These are phyloP conservation scores for Russula vinacea DNA, from an alignment of 768 basidiomycete species.

Conservation along the genomic window DNA sequence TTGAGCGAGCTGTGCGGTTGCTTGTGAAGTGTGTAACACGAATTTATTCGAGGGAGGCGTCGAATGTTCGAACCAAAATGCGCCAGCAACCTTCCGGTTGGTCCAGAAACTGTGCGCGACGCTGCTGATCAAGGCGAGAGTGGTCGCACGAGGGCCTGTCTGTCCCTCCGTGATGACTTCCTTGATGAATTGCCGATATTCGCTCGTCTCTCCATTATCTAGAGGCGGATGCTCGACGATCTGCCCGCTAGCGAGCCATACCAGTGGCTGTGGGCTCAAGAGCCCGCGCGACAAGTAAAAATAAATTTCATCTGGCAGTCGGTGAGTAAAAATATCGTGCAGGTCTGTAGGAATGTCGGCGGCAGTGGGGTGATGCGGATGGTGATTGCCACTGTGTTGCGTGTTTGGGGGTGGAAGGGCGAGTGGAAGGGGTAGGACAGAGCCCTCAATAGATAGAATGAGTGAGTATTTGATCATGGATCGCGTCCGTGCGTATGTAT, in stretches of 20 bases:
- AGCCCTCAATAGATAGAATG: constrained; percentile 83
- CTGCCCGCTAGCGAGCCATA: constrained; percentile 90
- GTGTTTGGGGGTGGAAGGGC: constrained; percentile 52
- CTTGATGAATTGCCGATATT: constrained; percentile 92
- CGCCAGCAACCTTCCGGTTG: constrained; percentile 64
- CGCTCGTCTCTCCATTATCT: constrained; percentile 92
- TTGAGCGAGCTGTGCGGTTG: constrained; percentile 84
- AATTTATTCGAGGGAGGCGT: constrained; percentile 47
- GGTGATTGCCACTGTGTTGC: constrained; percentile 51
- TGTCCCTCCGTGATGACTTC: constrained; percentile 94
- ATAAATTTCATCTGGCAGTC: constrained; percentile 94
- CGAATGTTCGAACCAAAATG: constrained; percentile 75
- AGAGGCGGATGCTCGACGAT: constrained; percentile 84
- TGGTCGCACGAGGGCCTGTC: constrained; percentile 88
- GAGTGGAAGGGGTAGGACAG: constrained; percentile 76
- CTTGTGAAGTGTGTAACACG: constrained; percentile 68
- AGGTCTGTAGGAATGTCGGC: constrained; percentile 88
- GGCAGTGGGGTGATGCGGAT: constrained; percentile 67
- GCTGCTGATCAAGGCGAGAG: constrained; percentile 82
- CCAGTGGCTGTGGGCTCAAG: constrained; percentile 81
- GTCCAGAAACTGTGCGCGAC: constrained; percentile 80
- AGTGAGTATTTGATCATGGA: constrained; percentile 91
- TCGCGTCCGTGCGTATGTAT: constrained; percentile 84
- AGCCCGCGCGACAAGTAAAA: constrained; percentile 94
- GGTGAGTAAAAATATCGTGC: constrained; percentile 91